Base-by-base conservation (phyloP, 164 flowering plant genomes). In the Houttuynia cordata region DNA sequence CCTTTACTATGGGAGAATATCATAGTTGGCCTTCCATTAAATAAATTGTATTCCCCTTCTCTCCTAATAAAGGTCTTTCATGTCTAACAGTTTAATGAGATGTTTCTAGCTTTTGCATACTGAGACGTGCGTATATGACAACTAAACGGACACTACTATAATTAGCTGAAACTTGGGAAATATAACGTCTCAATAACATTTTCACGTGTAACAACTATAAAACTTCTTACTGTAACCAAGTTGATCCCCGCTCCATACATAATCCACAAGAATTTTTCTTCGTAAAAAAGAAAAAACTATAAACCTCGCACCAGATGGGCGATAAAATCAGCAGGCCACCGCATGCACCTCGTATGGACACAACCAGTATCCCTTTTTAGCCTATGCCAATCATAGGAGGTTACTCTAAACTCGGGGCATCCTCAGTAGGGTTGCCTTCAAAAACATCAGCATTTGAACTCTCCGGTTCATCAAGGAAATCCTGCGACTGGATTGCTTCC, bases 391-490 rank as follows among this genome's bases (percentile, higher is more conserved):
- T 7, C 17, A 22, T n/a, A 58, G 49, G 49, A 50, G 20, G 23
- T 41, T 83, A 91, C 39, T 92, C 98, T 80, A 92, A 75, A 76
- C 86, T 80, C 10, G 96, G 98, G 6, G 98, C 96, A 59, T 78
- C 86, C 76, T 92, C 96, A 9, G 96, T 89, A 1, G 96, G 98
- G 68, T 89, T 92, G 57, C 83, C 83, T 75, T 92, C 98, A 42
- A 89, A 92, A 52, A 92, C 81, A 65, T 89, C 93, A 7, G 96
- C 71, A 40, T 65, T 77, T 13, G 97, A 82, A 37, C 75, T 74
- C 14, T 86, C 96, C 10, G 93, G 93, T 74, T 75, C 89, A 66
- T 88, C 93, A 37, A 89, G 65, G 63, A 89, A 76, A 22, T 87
- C 91, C 40, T 70, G 73, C 12, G 96, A 80, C 69, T 86, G 85